Evolutionary conservation across 1,284 basidiomycete species (phyloP), one percentile per base, ranked within the genome.

Genomic region (Rhodotorula sp.): DNA sequence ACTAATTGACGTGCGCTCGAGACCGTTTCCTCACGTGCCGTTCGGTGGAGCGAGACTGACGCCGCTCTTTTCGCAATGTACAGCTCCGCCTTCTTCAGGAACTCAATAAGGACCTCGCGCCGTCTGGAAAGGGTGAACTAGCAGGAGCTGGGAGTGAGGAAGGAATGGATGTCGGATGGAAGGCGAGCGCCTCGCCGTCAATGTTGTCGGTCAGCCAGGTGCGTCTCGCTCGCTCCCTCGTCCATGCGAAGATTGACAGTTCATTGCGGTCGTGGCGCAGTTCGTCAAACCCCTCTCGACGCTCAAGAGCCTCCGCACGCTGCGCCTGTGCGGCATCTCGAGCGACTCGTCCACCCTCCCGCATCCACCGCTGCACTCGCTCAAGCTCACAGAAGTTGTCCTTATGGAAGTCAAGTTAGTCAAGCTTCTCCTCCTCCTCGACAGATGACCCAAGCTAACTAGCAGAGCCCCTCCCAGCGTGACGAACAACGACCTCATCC

Each of bases 131-230:
- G 17, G 32, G 44, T 11, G 29, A 54, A 4, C 46, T 53, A 6
- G 64, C 68, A 9, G 61, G 64, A 6, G 73, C 59, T 3, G 73
- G 73, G 4, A 57, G 54, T 19, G n/a, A 29, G 17, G 73, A 74
- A 46, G 71, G 73, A 15, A 74, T 74, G 73, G 71, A 72, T 15
- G 66, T 74, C 4, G 73, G 73, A 1, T 74, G 73, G 73, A 54
- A 66, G 39, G 53, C 68, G 52, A 64, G 59, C 15, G 62, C 55
- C 48, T 59, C 65, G 15, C n/a, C 62, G 36, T 65, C 59, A 10
- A 70, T 72, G 70, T 74, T 71, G 73, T 66, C 71, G 24, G 71
- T 74, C 32, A 72, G 67, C 53, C 72, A 74, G 64, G 72, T 71
- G 52, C 61, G 68, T 44, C 29, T 52, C 22, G 9, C n/a, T 15